Conservation (phyloP, 2,329 filamentous ascomycete genomes). For the Trichoderma sp. region DNA sequence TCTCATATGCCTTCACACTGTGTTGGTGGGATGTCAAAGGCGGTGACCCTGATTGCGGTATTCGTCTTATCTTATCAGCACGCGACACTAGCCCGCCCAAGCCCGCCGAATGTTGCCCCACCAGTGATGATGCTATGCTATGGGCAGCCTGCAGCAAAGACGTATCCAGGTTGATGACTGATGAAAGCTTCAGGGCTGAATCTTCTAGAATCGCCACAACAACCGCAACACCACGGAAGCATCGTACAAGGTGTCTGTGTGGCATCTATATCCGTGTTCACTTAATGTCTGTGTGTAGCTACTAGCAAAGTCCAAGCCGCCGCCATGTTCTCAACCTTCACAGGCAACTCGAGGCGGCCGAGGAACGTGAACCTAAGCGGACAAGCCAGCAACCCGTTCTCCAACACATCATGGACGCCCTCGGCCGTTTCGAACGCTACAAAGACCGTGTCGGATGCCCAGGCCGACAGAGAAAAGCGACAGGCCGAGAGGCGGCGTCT, state of each 20-base stretch:
- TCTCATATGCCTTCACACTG: background rate
- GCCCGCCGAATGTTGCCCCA: slow-evolving; percentile 11
- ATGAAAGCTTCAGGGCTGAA: slow-evolving; percentile 22
- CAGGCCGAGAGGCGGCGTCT: slow-evolving; percentile 78
- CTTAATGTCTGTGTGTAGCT: slow-evolving; percentile 11
- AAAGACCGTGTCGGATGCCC: slow-evolving; percentile 78
- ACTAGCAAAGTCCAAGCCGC: slow-evolving; percentile 1
- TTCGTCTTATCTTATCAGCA: slow-evolving; percentile 25
- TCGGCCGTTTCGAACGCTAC: slow-evolving; percentile 64
- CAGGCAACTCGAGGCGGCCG: slow-evolving; percentile 78
- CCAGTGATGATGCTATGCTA: slow-evolving; percentile 22
- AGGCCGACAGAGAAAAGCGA: slow-evolving; percentile 79
- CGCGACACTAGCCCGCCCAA: slow-evolving; percentile 14
- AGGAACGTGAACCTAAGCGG: slow-evolving; percentile 95
- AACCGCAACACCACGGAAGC: background rate
- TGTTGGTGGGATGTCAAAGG: slow-evolving; percentile 21
- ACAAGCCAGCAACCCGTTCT: slow-evolving; percentile 78
- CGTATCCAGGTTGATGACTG: slow-evolving; percentile 18
- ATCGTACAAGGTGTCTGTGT: background rate
- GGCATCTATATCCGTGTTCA: slow-evolving; percentile 1
- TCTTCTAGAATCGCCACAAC: slow-evolving; percentile 23
- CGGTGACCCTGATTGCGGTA: slow-evolving; percentile 6
- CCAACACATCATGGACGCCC: slow-evolving; percentile 59
- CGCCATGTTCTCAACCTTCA: slow-evolving; percentile 88
- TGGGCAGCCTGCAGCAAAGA: slow-evolving; percentile 8